phyloP scores from a whole-genome alignment of 148 eudicot species.

The Amaranthus cruentus region DNA sequence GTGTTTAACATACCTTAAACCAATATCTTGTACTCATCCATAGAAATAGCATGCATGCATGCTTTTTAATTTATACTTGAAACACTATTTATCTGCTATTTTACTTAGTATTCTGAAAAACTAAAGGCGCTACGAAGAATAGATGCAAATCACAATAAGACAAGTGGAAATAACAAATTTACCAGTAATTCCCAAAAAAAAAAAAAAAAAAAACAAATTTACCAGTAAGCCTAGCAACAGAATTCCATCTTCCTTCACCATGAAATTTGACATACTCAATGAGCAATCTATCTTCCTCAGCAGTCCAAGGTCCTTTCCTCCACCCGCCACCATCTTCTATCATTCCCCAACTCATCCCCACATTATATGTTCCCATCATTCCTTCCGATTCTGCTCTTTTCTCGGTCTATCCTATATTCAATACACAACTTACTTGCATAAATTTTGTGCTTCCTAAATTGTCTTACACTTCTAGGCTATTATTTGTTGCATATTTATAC shows the following conservation, averaged over 20 bases:
- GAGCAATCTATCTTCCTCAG: conserved; percentile 74
- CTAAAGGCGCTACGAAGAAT: too few species aligned
- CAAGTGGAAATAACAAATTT: neutral
- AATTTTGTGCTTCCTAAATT: neutral
- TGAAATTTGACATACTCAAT: conserved; percentile 63
- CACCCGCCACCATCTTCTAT: conserved; percentile 53
- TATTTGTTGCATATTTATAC: conserved; percentile 52
- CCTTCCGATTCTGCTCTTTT: conserved; percentile 8
- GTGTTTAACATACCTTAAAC: too few species aligned
- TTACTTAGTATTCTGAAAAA: too few species aligned
- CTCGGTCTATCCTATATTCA: neutral
- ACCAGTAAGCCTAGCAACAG: conserved; percentile 75
- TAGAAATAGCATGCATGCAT: too few species aligned
- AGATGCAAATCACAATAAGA: too few species aligned
- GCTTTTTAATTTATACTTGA: too few species aligned
- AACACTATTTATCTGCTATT: too few species aligned
- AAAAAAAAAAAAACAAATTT: too few species aligned
- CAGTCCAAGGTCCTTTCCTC: conserved; percentile 94
- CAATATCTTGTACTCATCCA: too few species aligned
- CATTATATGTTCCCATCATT: conserved; percentile 38
- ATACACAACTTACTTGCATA: neutral
- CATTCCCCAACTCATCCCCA: conserved; percentile 57
- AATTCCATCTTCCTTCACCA: conserved; percentile 95
- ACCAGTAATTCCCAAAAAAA: too few species aligned
- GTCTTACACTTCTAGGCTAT: conserved; percentile 15